Evolutionary conservation across 352 stramenopile species (phyloP), one percentile per base, ranked within the genome.

Genomic region (Phytophthora europaea): DNA sequence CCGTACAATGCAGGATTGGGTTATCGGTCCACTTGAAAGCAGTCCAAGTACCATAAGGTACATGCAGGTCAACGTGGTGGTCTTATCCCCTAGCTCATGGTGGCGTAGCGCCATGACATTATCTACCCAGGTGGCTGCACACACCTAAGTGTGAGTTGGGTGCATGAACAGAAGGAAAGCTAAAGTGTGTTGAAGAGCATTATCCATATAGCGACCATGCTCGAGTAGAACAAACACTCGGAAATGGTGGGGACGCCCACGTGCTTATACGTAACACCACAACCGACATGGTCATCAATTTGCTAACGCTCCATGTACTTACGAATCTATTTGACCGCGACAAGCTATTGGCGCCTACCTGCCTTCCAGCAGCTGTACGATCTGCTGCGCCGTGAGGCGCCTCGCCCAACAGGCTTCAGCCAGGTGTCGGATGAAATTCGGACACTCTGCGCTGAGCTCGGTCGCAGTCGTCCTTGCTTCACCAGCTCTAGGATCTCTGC

Each of bases 351-450:
- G 20, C 47, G 20, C 36, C 38, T 65, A 70, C 38, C 70, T 71
- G 2, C 73, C 75, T 60, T 85, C 62, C 8, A 89, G 61, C 9
- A 89, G 65, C 64, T 83, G 67, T n/a, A 87, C 78, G 40, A 89
- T 67, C 54, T 83, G 64, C 31, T 73, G 66, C 0, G 75, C 80
- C 4, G 75, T 75, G 8, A 81, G 82, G 20, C 82, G 75, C 20
- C 70, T 65, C 16, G 58, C 55, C 12, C 83, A 77, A 20, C 82
- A 89, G 5, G 66, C 62, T 18, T 73, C 70, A 4, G 75, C 80
- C 0, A 87, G 62, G 12, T 84, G 72, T 18, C 62, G 72, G 43
- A 89, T 84, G 22, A 73, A 81, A 3, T 61, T 50, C 13, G 85
- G 84, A 40, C 82, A 93, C 7, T 76, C 38, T 2, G 55, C 57